These are phyloP conservation scores for Pythium brachiatum DNA, from an alignment of 352 stramenopile genomes.

Conservation along the genomic window DNA sequence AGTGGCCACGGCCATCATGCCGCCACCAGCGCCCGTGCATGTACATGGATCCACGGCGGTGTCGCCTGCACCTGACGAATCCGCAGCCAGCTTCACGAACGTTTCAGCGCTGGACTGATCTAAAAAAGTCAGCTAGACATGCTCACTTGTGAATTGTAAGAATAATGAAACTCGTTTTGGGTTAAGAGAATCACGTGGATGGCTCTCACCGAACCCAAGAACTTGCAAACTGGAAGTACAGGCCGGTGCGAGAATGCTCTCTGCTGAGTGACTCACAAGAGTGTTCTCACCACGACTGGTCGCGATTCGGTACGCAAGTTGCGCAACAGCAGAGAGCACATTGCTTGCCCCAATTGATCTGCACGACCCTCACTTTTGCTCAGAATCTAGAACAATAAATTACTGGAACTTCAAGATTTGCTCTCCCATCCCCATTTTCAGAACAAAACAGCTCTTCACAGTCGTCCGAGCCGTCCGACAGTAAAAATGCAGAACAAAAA, in stretches of 20 bases:
- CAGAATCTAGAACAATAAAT: constrained; percentile 2
- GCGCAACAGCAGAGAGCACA: no score
- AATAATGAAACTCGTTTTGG: not conserved
- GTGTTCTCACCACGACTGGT: not conserved
- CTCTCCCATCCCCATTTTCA: not conserved
- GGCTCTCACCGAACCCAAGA: not conserved
- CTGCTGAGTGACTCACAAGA: not conserved
- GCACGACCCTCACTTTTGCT: no score
- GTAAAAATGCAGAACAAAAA: not conserved
- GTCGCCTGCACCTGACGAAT: not conserved
- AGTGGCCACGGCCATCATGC: not conserved
- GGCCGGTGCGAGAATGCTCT: not conserved
- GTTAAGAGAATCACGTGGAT: no score
- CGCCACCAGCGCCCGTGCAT: constrained; percentile 9
- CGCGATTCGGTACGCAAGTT: no score
- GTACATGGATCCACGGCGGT: not conserved
- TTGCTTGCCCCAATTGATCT: no score
- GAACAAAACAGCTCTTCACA: not conserved
- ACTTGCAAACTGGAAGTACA: not conserved
- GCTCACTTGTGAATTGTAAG: constrained; percentile 1
- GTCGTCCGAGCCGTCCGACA: not conserved
- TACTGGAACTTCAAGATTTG: not conserved
- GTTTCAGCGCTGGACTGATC: constrained; percentile 41
- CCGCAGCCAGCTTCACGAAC: constrained; percentile 29
- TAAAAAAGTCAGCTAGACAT: not conserved